These are phyloP conservation scores for Albugo candida DNA, from an alignment of 352 stramenopile species.

Conservation along the genomic window DNA sequence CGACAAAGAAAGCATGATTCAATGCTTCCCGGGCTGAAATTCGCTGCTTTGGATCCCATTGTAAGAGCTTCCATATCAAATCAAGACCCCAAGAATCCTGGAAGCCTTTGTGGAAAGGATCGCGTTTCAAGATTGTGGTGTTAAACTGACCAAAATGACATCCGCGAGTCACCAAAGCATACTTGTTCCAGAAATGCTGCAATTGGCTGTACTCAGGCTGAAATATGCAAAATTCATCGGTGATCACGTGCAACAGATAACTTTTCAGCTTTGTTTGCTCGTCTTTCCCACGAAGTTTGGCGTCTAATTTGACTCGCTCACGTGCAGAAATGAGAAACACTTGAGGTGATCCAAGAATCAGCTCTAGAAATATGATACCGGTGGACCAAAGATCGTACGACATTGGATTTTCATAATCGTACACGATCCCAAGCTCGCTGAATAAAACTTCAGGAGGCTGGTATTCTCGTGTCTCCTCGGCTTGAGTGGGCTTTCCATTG, in stretches of 20 bases:
- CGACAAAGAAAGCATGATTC: conserved; percentile 73
- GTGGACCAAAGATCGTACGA: conserved; percentile 87
- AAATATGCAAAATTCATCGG: conserved; percentile 72
- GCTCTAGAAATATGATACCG: conserved; percentile 89
- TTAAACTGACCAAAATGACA: conserved; percentile 85
- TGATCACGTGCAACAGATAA: conserved; percentile 61
- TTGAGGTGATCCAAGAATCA: conserved; percentile 86
- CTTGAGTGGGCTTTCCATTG: conserved; percentile 39
- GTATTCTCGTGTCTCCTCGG: conserved; percentile 89
- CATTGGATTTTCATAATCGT: conserved; percentile 31
- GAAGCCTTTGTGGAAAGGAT: conserved; percentile 82
- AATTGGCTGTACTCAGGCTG: conserved; percentile 34
- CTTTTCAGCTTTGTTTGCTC: conserved; percentile 23
- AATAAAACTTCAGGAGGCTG: conserved; percentile 85
- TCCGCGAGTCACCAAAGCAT: conserved; percentile 49
- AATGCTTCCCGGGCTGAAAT: conserved; percentile 62
- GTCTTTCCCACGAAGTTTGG: conserved; percentile 34
- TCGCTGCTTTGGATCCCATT: conserved; percentile 81
- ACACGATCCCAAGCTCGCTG: conserved; percentile 22
- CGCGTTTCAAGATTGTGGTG: conserved; percentile 71
- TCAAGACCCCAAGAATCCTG: conserved; percentile 67
- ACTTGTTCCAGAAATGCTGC: conserved; percentile 34
- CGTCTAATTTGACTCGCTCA: conserved; percentile 81
- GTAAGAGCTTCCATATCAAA: conserved; percentile 86
- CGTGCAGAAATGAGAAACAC: conserved; percentile 66